Base-by-base conservation (phyloP, 1,284 basidiomycete species). In the Malassezia vespertilionis region DNA sequence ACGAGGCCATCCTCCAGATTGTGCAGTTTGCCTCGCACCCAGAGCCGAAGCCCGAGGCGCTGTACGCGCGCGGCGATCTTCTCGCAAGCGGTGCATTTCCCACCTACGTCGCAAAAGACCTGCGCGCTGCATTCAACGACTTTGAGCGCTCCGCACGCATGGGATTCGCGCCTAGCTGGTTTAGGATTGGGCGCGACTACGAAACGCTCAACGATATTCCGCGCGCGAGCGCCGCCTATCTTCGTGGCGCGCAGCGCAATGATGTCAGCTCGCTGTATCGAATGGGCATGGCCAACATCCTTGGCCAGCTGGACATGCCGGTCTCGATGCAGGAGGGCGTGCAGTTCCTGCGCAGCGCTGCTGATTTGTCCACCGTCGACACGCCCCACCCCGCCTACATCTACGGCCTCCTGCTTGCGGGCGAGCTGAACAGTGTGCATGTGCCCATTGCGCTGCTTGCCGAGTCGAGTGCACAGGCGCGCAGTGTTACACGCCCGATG, bases 141-240 rank as follows among this genome's bases (percentile, higher is more conserved):
- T 91, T 86, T 64, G 67, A 70, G 46, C 57, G 59, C 14, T 66
- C 67, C 3, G 67, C 66, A 2, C 53, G 67, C 8, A 53, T 62
- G 52, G 67, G 67, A 4, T 64, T 51, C 43, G 56, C 65, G 8
- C 53, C 64, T 11, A 61, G 58, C 0, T 95, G 89, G 89, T 93
- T 88, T 73, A 77, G 82, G 35, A 78, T 93, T 2, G 89, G 87
- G 0, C 75, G 83, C 22, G 89, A 93, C 60, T 93, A 95, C 67
- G 90, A 95, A 73, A 80, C 79, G 43, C 86, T 90, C 52, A 80
- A 79, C 20, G 85, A 91, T 68, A 37, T 60, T 8, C 52, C 69
- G 0, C 78, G 82, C 30, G 86, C 88, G 0, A 77, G 74, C 36
- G 83, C 85, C 32, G 89, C 86, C 57, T 90, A 88, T 65, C 82